Conservation (phyloP, 1,139 yeast species). For the Wickerhamiella pararugosa region DNA sequence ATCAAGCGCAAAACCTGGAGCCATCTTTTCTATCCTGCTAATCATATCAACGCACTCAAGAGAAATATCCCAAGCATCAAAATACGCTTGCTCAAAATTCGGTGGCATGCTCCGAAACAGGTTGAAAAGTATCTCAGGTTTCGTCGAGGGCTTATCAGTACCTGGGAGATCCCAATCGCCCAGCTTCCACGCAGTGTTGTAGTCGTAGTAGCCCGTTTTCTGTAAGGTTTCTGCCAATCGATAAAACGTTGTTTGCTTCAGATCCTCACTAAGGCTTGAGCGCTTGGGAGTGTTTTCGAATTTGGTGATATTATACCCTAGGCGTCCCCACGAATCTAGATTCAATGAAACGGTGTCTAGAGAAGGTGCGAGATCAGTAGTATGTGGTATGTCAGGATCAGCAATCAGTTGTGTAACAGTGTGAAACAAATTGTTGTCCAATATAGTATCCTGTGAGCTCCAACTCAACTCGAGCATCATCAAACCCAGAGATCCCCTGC, state of each 20-base stretch:
- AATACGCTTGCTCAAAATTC: slow-evolving; percentile 10
- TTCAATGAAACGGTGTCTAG: slow-evolving; percentile 34
- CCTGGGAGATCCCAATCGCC: slow-evolving; percentile 54
- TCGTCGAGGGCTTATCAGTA: slow-evolving; percentile 23
- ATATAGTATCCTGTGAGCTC: not conserved
- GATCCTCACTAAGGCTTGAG: slow-evolving; percentile 24
- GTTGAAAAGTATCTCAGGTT: slow-evolving; percentile 34
- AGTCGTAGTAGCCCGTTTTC: slow-evolving; percentile 13
- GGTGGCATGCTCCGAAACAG: slow-evolving; percentile 31
- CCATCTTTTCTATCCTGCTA: not conserved
- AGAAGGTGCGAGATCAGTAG: slow-evolving; percentile 44
- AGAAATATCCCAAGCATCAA: not conserved
- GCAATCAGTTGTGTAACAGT: slow-evolving; percentile 36
- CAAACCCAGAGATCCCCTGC: slow-evolving; percentile 12
- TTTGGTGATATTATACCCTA: slow-evolving; percentile 27
- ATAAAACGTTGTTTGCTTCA: slow-evolving; percentile 33
- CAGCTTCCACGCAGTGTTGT: slow-evolving; percentile 56
- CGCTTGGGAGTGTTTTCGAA: slow-evolving; percentile 1
- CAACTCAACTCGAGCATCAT: slow-evolving; percentile 13
- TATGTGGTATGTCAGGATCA: slow-evolving; percentile 48
- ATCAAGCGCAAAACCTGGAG: not conserved
- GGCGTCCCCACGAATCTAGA: slow-evolving; percentile 25
- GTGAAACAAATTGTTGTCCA: slow-evolving; percentile 18
- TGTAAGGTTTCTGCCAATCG: slow-evolving; percentile 31
- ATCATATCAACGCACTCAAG: not conserved